Conservation (phyloP, 2,329 filamentous ascomycete species). For the Sarocladium oryzae region DNA sequence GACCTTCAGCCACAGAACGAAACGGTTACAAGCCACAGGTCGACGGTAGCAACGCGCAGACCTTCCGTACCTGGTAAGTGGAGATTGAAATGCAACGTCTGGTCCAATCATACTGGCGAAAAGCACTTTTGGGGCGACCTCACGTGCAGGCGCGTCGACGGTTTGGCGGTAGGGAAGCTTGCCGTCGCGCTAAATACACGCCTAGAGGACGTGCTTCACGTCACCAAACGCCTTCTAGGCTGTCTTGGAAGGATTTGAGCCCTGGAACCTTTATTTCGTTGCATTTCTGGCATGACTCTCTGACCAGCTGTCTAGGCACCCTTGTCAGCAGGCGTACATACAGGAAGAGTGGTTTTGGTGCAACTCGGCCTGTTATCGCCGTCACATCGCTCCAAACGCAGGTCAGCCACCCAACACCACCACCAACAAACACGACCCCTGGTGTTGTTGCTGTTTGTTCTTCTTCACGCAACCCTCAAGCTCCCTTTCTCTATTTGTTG, state of each 20-base stretch:
- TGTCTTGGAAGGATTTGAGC: not conserved
- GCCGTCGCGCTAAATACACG: slow-evolving; percentile 5
- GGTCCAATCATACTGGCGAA: not conserved
- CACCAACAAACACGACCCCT: not conserved
- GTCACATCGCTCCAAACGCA: not conserved
- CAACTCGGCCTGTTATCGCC: not conserved
- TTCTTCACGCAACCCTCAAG: not conserved
- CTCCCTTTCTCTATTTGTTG: not conserved
- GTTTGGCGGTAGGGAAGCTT: not conserved
- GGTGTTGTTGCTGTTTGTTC: not conserved
- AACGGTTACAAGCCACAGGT: slow-evolving; percentile 1
- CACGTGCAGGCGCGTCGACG: slow-evolving; percentile 7
- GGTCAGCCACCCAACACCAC: not conserved
- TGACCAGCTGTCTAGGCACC: not conserved
- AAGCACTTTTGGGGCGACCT: not conserved
- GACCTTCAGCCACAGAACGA: not conserved
- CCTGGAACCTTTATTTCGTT: not conserved
- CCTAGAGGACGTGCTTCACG: not conserved
- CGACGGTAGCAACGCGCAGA: not conserved
- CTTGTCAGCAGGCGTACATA: not conserved
- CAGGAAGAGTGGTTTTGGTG: not conserved
- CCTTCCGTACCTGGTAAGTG: slow-evolving; percentile 6
- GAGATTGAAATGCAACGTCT: not conserved
- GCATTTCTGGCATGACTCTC: not conserved
- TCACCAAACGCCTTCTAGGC: not conserved